Evolutionary conservation across 371 early-diverging fungal species (phyloP).

Genomic region (Saksenaea vasiformis): DNA sequence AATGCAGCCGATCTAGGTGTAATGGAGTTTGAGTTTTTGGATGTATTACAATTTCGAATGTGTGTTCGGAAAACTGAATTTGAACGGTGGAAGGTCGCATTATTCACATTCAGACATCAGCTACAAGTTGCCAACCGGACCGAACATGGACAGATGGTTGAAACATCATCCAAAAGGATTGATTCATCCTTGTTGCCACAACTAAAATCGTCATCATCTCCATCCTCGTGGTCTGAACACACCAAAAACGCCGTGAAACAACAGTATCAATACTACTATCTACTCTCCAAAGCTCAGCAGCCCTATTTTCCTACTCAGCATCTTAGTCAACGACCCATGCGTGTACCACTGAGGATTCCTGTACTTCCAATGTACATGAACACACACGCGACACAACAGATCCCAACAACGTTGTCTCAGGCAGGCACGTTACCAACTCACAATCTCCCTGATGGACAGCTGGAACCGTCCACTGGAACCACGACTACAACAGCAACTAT

Average conservation of each 20-base stretch:
- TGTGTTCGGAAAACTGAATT: slow-evolving; percentile 62
- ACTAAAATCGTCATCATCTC: not conserved
- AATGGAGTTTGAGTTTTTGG: slow-evolving; percentile 71
- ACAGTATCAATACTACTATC: slow-evolving; percentile 2
- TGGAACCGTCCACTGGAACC: not conserved
- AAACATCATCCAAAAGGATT: slow-evolving; percentile 1
- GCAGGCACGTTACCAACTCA: not conserved
- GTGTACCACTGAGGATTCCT: slow-evolving; percentile 17
- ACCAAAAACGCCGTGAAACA: slow-evolving; percentile 10
- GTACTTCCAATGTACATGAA: not conserved
- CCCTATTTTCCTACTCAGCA: slow-evolving; percentile 12
- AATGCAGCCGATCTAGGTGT: slow-evolving; percentile 60
- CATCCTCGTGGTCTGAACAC: not conserved
- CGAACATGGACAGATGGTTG: slow-evolving; percentile 11
- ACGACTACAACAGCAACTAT: not conserved
- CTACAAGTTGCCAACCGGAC: slow-evolving; percentile 17
- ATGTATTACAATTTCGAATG: slow-evolving; percentile 56
- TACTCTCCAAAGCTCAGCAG: slow-evolving; percentile 15
- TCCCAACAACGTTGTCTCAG: not conserved
- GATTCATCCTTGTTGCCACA: slow-evolving; percentile 6
- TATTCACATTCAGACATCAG: slow-evolving; percentile 31
- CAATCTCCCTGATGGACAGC: not conserved
- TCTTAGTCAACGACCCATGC: slow-evolving; percentile 10
- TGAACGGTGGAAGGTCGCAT: slow-evolving; percentile 39
- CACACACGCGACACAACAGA: not conserved